Evolutionary conservation across 2,329 filamentous ascomycete genomes (phyloP), one percentile per base, ranked within the genome.

Genomic region (Hirsutella thompsonii): DNA sequence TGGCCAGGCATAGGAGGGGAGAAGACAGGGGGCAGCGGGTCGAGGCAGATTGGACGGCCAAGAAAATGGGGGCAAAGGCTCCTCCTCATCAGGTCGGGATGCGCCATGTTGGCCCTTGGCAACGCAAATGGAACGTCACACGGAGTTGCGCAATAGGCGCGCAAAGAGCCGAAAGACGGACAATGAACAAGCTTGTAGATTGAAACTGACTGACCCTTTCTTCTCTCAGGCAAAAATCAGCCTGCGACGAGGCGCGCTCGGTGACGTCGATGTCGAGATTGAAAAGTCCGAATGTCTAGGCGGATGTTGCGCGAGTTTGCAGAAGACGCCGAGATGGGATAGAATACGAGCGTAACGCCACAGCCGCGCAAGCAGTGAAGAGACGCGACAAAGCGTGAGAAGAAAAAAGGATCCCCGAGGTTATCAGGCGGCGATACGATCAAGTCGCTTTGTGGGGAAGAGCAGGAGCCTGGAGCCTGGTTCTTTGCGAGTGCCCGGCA

Each of bases 381-480:
- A 44, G 36, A 39, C 23, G 39, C 40, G 40, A n/a, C n/a, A n/a
- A n/a, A n/a, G n/a, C n/a, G n/a, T 11, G 35, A n/a, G 45, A 41
- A 40, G 45, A 40, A 43, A 43, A 45, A 29, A 44, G 39, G 39
- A 4, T 10, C 23, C 6, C 6, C 33, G 39, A 35, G 47, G 42
- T 41, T 48, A 48, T 48, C 35, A 19, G 19, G 20, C 14, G 19
- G 35, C 35, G 35, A 26, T 26, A 6, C 23, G 23, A 36, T 18
- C 4, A 19, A 36, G 35, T 18, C 11, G 32, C 16, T 3, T 14
- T 34, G 6, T 14, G 16, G 16, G 32, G 32, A 16, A 33, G 16
- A 13, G 14, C 14, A 33, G 16, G 16, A 3, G n/a, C 11, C 14
- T 2, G 32, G 32, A 19, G n/a, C 11, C 13, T 33, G 13, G 30